Conservation (phyloP, 176 grass and related monocot genomes). For the Areca catechu region DNA sequence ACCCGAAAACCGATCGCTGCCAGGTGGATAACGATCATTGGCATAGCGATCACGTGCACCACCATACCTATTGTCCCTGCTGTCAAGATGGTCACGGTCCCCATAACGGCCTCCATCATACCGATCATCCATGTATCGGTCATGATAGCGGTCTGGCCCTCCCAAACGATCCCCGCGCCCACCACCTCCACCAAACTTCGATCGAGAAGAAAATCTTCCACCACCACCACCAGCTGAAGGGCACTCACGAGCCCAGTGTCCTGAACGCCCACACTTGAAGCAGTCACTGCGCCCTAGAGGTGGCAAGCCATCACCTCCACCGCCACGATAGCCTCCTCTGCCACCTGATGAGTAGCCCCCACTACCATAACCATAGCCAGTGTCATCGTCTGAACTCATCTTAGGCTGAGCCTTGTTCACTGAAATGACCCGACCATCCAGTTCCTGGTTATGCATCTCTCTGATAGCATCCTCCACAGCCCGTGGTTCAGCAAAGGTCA, state of each 20-base stretch:
- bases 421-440: conserved; percentile 66
- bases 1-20: conserved; percentile 59
- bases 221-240: conserved; percentile 39
- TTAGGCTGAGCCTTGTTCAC: conserved; percentile 72
- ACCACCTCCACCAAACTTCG: conserved; percentile 49
- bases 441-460: conserved; percentile 54
- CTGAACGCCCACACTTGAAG: conserved; percentile 61
- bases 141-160: conserved; percentile 67
- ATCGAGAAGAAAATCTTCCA: conserved; percentile 40
- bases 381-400: conserved; percentile 45
- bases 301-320: conserved; percentile 36
- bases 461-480: conserved; percentile 52
- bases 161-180: conserved; percentile 61
- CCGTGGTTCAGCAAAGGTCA: conserved; percentile 56
- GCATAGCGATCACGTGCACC: conserved; percentile 44
- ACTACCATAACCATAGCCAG: conserved; percentile 34
- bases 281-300: conserved; percentile 39
- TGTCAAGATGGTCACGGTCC: conserved; percentile 47
- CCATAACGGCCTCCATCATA: conserved; percentile 52
- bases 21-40: conserved; percentile 51
- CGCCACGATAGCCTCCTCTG: conserved; percentile 71
- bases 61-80: conserved; percentile 40
- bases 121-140: conserved; percentile 48
- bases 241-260: conserved; percentile 66
- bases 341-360: conserved; percentile 35